Evolutionary conservation across 108 stramenopile species (phyloP).

Genomic region (Cyclotella cryptica): DNA sequence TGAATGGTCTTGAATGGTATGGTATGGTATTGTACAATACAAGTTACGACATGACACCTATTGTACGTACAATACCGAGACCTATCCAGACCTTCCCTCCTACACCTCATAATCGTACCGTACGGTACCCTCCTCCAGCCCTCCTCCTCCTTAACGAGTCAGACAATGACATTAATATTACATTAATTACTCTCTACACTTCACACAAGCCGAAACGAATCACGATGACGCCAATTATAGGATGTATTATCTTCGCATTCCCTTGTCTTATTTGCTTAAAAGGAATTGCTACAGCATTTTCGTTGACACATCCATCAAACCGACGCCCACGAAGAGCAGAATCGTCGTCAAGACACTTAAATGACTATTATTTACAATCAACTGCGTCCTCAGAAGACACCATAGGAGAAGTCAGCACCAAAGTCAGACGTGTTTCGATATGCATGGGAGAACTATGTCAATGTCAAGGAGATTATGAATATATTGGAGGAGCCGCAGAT

Average conservation of each 20-base stretch:
- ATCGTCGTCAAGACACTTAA: background rate
- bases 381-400: background rate
- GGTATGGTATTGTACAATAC: background rate
- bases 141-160: no score
- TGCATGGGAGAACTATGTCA: slow-evolving; percentile 63
- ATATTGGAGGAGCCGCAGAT: slow-evolving; percentile 40
- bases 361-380: background rate
- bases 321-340: background rate
- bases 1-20: no score
- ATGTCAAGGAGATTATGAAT: slow-evolving; percentile 60
- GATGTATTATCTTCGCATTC: background rate
- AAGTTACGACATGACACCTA: no score
- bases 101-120: no score
- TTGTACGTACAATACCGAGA: no score
- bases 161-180: no score
- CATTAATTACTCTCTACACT: no score
- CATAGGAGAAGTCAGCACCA: background rate
- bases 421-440: slow-evolving; percentile 46
- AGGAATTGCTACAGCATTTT: background rate
- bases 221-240: background rate
- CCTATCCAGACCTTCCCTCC: no score
- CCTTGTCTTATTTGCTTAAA: background rate
- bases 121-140: no score
- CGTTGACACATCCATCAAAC: background rate
- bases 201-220: background rate